Evolutionary conservation across 768 basidiomycete species (phyloP), one percentile per base, ranked within the genome.

Genomic region (Tubosaeta sp.): DNA sequence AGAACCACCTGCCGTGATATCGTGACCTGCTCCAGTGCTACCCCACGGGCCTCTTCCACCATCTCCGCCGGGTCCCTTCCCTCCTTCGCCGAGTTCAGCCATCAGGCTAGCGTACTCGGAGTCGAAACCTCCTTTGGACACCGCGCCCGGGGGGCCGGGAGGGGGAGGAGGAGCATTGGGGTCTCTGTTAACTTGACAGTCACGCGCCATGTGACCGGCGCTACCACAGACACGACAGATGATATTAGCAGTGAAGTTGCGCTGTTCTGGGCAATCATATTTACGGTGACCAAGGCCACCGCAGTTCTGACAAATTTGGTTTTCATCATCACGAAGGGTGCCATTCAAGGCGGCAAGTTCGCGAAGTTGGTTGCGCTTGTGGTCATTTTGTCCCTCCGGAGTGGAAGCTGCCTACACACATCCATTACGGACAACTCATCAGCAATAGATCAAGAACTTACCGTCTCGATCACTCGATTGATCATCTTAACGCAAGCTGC

Each of bases 211-310:
- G 74, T 98, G 95, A 34, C 97, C 95, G 37, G 94, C 93, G 64
- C 92, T 95, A 56, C 95, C 95, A 71, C 97, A 99, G 64, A 95
- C 84, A 65, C 93, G 94, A 79, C 97, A 99, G 67, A 97, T 95
- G 76, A 99, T 95, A 77, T 95, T 95, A 75, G 97, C 97, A 61
- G 92, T 95, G 75, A 94, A 98, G 76, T 97, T 97, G 71, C 90
- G 86, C 72, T 97, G 92, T 74, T 97, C 92, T 16, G 95, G 94
- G 70, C 97, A 99, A 72, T 98, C 97, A 75, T 93, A 98, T 83
- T 97, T 95, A 72, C 95, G 88, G 67, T 97, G 95, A 53, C 94
- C 94, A 58, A 93, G 82, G 48, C 86, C 86, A 65, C 90, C 92
- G 69, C 91, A 95, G 66, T 95, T 95, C 75, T 98, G 95, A 74